Base-by-base conservation (phyloP, 768 basidiomycete genomes). In the Lepiota venenata region DNA sequence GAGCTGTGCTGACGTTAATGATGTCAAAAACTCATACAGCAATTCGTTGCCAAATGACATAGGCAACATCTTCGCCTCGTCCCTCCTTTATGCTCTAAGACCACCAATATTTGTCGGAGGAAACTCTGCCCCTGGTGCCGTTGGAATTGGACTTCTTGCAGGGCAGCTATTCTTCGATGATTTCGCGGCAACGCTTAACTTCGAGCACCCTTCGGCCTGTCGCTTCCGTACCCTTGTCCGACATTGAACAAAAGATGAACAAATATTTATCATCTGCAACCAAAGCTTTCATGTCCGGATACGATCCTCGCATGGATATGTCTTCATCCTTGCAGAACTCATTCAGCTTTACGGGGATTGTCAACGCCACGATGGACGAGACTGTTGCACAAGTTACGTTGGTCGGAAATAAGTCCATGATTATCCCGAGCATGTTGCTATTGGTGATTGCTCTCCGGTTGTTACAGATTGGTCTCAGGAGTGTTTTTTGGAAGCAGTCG, bases 401-500 rank as follows among this genome's bases (percentile, higher is more conserved):
- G 6, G 49, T 50, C 12, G 49, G 49, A 40, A 50, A 50, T 25
- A 50, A 50, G 25, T 22, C 38, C 7, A 50, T 50, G 39, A 41
- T 50, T 16, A 50, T 50, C 29, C 39, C 39, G 7, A 50, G 49
- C 29, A 41, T 50, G 49, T 16, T 50, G 16, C 16, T 50, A 2
- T 25, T 50, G 49, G 49, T 15, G 16, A 50, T 50, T 40, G 37
- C 49, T 3, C 15, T 50, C 15, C 12, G 49, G n/a, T 27, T 50
- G 12, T 29, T 50, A 22, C 32, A 50, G 39, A 25, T 40, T 38
- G 41, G 49, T 27, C 29, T 50, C n/a, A 39, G 49, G n/a, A 50
- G 49, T 11, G 37, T 50, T 15, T 50, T 50, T 41, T 50, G 49
- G 49, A 50, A 50, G 15, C 49, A 50, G 22, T 50, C 49, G 38